Base-by-base conservation (phyloP, 2,329 filamentous ascomycete species). In the Alternaria sp. region DNA sequence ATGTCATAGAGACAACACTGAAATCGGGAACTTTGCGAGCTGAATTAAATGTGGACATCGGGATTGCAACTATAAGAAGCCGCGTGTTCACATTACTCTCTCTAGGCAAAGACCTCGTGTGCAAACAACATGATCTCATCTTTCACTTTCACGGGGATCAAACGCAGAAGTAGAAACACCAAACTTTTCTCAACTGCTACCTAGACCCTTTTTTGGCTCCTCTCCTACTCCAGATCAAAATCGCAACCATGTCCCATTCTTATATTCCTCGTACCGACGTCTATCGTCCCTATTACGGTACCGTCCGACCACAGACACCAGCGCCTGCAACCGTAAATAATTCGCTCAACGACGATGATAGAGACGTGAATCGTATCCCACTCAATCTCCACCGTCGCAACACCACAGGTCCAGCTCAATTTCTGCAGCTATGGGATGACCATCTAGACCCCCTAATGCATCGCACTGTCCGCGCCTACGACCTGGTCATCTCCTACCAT, bases 391-490 rank as follows among this genome's bases (percentile, higher is more conserved):
- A 24, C 29, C 29, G n/a, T 13, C n/a, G 10, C 44, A 6, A 31
- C 8, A 8, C 21, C 21, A 0, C 29, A 10, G 10, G 4, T 6
- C 7, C 29, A 23, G 4, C 11, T 26, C 57, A 33, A 24, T 21
- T 59, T 8, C 61, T 56, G 1, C 56, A 58, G 8, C 46, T 61
- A 33, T 66, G 65, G 58, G 36, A 56, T 21, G 29, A 50, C 5
- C 39, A 48, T 1, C 51, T 65, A 9, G 58, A 66, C n/a, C 17
- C 39, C 5, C 59, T 70, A 13, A 60, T 66, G 3, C 24, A 50
- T 17, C 66, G 64, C 37, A 70, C 67, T 2, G 6, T 59, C 5
- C 61, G 61, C 37, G 67, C 65, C 41, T 68, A 66, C 49, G 58
- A 66, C n/a, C 56, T 72, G 9, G 56, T 71, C 14, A 37, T 65